Evolutionary conservation across 345 rosid species (phyloP).

Genomic region (Ceriops decandra): DNA sequence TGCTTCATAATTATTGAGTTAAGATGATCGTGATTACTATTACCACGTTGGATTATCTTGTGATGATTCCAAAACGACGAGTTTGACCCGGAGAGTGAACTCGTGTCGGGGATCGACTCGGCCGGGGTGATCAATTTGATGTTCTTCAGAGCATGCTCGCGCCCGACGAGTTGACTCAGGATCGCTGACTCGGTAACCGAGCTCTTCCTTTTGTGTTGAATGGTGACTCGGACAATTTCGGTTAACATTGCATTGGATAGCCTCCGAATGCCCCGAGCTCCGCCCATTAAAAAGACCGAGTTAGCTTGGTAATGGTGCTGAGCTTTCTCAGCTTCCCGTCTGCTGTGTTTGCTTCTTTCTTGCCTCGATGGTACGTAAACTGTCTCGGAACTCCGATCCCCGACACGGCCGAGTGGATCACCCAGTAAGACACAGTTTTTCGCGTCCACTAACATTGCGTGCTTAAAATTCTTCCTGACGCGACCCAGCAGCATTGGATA

Average conservation of each 20-base stretch:
- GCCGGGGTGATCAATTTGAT: constrained; percentile 36
- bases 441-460: constrained; percentile 55
- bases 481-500: constrained; percentile 89
- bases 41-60: constrained; percentile 39
- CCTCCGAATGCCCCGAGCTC: constrained; percentile 54
- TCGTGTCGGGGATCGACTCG: constrained; percentile 50
- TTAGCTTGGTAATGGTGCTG: constrained; percentile 30
- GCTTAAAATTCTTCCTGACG: constrained; percentile 70
- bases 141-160: constrained; percentile 38
- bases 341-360: constrained; percentile 19
- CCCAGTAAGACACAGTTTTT: constrained; percentile 44
- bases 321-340: constrained; percentile 37
- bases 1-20: constrained; percentile 47
- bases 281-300: constrained; percentile 64
- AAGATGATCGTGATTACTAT: constrained; percentile 28
- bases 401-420: constrained; percentile 67
- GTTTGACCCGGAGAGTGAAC: constrained; percentile 38
- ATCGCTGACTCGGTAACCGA: constrained; percentile 50
- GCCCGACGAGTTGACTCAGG: constrained; percentile 63
- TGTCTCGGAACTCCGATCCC: constrained; percentile 57
- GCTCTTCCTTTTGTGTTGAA: constrained; percentile 58
- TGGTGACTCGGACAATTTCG: constrained; percentile 60
- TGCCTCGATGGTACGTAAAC: constrained; percentile 29
- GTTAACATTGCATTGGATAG: constrained; percentile 63
- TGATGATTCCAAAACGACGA: constrained; percentile 19